Evolutionary conservation across 75 land plant species (phyloP).

Genomic region (Pinus taeda): DNA sequence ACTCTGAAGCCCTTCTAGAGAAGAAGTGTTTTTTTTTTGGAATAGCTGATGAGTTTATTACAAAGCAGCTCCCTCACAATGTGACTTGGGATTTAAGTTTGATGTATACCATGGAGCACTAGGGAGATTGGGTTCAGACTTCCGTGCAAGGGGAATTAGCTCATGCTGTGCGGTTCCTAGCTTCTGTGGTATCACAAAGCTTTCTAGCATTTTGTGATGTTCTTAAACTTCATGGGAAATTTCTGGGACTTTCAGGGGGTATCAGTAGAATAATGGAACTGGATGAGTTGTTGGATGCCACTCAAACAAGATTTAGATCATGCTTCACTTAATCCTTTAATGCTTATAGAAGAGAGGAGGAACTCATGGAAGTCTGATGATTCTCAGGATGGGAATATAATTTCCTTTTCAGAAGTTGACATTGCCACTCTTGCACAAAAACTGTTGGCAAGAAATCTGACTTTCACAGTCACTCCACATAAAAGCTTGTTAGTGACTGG

Average conservation of each 20-base stretch:
- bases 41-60: constrained; percentile 89
- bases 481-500: constrained; percentile 94
- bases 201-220: constrained; percentile 99
- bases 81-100: constrained; percentile 98
- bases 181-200: constrained; percentile 99
- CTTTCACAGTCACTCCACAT: constrained; percentile 56
- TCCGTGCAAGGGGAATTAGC: constrained; percentile 96
- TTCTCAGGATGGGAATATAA: constrained; percentile 31
- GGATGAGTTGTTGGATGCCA: constrained; percentile 79
- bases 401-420: constrained; percentile 84
- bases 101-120: constrained; percentile 89
- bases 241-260: constrained; percentile 90
- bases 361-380: constrained; percentile 5
- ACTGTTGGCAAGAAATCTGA: constrained; percentile 75
- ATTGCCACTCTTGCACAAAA: constrained; percentile 87
- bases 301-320: constrained; percentile 40
- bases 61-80: constrained; percentile 97
- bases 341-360: constrained; percentile 22
- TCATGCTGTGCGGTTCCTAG: constrained; percentile 95
- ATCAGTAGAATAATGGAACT: constrained; percentile 88
- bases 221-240: constrained; percentile 86
- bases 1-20: constrained; percentile 57
- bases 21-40: constrained; percentile 96
- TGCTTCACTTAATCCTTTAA: constrained; percentile 10
- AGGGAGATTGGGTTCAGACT: constrained; percentile 73